These are phyloP conservation scores for Cercis canadensis DNA, from an alignment of 306 rosid species.

Conservation along the genomic window DNA sequence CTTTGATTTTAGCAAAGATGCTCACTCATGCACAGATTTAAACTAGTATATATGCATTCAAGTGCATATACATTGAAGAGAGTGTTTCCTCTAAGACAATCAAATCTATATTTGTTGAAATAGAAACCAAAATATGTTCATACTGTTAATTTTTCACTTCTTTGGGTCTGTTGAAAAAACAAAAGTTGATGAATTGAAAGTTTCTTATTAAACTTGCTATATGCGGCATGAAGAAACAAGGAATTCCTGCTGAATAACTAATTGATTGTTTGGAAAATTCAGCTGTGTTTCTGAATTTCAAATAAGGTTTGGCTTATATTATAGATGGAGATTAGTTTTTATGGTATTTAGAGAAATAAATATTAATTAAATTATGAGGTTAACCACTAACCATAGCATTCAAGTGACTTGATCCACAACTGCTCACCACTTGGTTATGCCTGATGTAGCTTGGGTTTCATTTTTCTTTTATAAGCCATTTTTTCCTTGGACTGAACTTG, in stretches of 20 bases:
- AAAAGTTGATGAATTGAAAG: background rate
- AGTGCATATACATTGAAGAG: background rate
- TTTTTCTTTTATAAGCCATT: background rate
- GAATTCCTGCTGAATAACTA: background rate
- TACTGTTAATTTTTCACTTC: background rate
- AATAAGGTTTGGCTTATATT: background rate
- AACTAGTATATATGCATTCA: background rate
- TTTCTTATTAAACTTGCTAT: background rate
- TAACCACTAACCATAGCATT: too few relatives aligned
- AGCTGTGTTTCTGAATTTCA: background rate
- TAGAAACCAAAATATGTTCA: background rate
- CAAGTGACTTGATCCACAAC: background rate
- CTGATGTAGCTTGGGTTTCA: background rate
- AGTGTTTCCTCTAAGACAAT: background rate
- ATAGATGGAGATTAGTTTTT: too few relatives aligned
- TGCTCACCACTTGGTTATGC: background rate
- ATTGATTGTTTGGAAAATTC: background rate
- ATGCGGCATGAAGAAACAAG: background rate
- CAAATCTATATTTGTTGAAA: background rate
- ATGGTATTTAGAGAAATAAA: too few relatives aligned
- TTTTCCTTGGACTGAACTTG: background rate
- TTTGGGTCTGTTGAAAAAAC: background rate
- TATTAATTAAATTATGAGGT: too few relatives aligned
- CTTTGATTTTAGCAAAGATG: conserved; percentile 7
- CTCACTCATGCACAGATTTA: background rate